Base-by-base conservation (phyloP, 2,329 filamentous ascomycete genomes). In the Dothiorella sarmentorum region DNA sequence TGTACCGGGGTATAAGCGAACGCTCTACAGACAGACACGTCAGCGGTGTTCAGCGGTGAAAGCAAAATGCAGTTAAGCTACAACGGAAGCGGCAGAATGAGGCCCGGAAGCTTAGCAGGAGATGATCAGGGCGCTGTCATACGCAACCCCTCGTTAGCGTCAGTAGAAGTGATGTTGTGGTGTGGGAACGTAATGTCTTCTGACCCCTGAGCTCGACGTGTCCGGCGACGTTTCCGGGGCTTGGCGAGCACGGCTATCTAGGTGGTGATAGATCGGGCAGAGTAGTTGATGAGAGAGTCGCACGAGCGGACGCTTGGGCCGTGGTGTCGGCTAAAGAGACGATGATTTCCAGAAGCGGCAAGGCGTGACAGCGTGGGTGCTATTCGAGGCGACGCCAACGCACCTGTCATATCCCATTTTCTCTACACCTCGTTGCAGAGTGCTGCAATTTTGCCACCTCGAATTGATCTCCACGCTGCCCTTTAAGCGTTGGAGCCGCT, bases 231-330 rank as follows among this genome's bases (percentile, higher is more conserved):
- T 18, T 15, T 15, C 22, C 22, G 22, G 10, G 15, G 33, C n/a
- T n/a, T 53, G 49, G 49, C 49, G 49, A 40, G 49, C 49, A 53
- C 27, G 33, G 49, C 49, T 40, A 53, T 53, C 49, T 53, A n/a
- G n/a, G n/a, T n/a, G 49, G n/a, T 29, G 49, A 53, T 53, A 22
- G 47, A 17, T 26, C 47, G 47, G 9, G 26, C 6, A 18, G 49
- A 53, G 49, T 53, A n/a, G n/a, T n/a, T n/a, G n/a, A n/a, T 35
- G 49, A 53, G 31, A 35, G 47, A 38, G 31, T 22, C 31, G 18
- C 29, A 35, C 27, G 27, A 20, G 44, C 49, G n/a, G 22, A 13
- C n/a, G 33, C 33, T 40, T 15, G 24, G 49, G 33, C 49, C 33
- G 43, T 15, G 18, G 5, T 7, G 27, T 53, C 49, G 49, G 49